Conservation (phyloP, 176 grass and related monocot species). For the Aegilops sharonensis region DNA sequence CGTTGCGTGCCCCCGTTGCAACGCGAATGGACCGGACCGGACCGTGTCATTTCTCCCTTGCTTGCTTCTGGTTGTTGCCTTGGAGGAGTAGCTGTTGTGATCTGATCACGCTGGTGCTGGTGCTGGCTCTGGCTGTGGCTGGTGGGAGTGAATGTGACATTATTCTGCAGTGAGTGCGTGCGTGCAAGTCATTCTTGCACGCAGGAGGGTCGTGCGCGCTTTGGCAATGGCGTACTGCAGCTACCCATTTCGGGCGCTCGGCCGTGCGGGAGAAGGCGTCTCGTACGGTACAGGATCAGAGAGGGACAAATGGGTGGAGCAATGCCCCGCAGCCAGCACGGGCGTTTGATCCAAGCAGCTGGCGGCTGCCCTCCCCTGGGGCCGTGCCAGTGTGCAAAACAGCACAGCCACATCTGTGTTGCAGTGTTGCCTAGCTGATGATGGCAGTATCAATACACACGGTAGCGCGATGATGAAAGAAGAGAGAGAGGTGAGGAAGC, state of each 20-base stretch:
- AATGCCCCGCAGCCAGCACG: not conserved
- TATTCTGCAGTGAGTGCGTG: not conserved
- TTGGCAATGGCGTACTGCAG: not conserved
- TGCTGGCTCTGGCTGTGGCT: not conserved
- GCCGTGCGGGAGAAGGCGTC: not conserved
- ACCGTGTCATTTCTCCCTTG: not conserved
- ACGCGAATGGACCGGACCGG: not conserved
- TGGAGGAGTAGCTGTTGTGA: no score
- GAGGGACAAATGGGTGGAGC: not conserved
- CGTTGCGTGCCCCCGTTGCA: not conserved
- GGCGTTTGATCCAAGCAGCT: not conserved
- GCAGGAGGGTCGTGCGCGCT: not conserved
- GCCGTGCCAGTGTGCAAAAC: not conserved
- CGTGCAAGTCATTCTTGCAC: not conserved
- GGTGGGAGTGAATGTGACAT: conserved; percentile 6
- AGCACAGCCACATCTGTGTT: not conserved
- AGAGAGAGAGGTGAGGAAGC: no score
- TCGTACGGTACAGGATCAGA: not conserved
- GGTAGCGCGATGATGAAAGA: no score
- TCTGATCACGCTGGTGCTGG: not conserved
- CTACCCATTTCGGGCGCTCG: not conserved
- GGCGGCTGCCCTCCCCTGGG: no score
- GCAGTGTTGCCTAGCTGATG: not conserved
- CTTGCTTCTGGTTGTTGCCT: not conserved
- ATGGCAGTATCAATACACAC: no score